Base-by-base conservation (phyloP, 148 eudicot genomes). In the Chenopodium suecicum region DNA sequence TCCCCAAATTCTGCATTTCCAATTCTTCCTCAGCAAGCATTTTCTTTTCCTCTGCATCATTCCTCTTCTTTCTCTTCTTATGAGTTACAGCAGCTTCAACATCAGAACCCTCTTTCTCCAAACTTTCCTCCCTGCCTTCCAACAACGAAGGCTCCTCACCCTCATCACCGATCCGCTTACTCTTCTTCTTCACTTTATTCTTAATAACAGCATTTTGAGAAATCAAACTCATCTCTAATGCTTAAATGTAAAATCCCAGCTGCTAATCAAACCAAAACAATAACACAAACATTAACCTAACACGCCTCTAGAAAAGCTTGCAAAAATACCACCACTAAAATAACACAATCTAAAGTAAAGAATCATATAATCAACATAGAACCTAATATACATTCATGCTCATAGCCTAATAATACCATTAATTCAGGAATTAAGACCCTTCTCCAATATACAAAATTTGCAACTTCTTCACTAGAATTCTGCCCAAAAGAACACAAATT, bases 1-100 rank as follows among this genome's bases (percentile, higher is more conserved):
- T 88, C 80, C 90, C 99, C 77, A 95, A 84, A 64, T 85, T 87
- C 83, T 91, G 87, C 92, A 89, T 91, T 76, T 91, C 92, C 70
- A 82, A 80, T 78, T 84, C 88, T 81, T 92, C 88, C 82, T 91
- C 91, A 16, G 83, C 76, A 73, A 74, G 82, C 78, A 79, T 50
- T 84, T 73, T 46, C 70, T 83, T 77, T 9, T 81, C 85, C 78
- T 85, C 87, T 9, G 84, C 87, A 20, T 81, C 86, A 41, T 74
- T 84, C 85, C 78, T 86, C 79, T 83, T 87, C 89, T 90, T 93
- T 70, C 85, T 93, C 86, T 89, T 95, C 74, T 85, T 87, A 71
- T 5, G 29, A 46, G 41, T 77, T 20, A 83, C 31, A 41, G 50
- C 20, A 9, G 27, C 79, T 16, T 75, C 81, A 34, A 60, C 41